Percentiles rank a stretch among this genome's conserved stretches.
These are phyloP conservation scores for Colletotrichum siamense DNA, from an alignment of 2,329 filamentous ascomycete genomes.

Conservation along the genomic window DNA sequence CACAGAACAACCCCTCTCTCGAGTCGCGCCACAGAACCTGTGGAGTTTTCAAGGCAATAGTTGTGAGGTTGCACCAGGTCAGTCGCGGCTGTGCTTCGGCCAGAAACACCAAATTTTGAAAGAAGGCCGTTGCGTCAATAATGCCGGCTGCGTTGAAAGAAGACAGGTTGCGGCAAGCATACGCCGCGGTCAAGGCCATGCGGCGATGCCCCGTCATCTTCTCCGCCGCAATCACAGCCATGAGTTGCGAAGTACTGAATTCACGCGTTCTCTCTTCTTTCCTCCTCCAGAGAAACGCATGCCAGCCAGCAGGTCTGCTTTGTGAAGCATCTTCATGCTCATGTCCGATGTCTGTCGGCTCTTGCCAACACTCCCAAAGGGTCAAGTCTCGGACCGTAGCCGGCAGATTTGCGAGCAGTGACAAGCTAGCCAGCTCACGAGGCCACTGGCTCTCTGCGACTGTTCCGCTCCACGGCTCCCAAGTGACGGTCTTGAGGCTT, in stretches of 20 bases:
- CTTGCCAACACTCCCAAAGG: not conserved
- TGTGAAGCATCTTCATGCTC: not conserved
- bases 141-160: not conserved
- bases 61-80: not conserved
- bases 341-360: not conserved
- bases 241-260: not conserved
- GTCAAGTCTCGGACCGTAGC: accelerated
- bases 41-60: not conserved
- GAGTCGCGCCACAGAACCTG: not conserved
- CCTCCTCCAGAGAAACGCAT: not conserved
- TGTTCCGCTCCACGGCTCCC: not conserved
- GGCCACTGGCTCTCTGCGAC: not conserved
- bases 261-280: not conserved
- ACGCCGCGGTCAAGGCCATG: not conserved
- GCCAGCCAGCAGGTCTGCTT: not conserved
- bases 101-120: not conserved
- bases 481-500: accelerated
- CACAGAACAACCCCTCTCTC: not conserved
- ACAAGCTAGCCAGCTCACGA: not conserved
- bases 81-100: not conserved
- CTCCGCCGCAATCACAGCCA: not conserved
- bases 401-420: not conserved
- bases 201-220: not conserved
- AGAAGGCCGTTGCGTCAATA: not conserved
- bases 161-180: not conserved